Evolutionary conservation across 371 early-diverging fungal species (phyloP).

Genomic region (Phascolomyces articulosus): DNA sequence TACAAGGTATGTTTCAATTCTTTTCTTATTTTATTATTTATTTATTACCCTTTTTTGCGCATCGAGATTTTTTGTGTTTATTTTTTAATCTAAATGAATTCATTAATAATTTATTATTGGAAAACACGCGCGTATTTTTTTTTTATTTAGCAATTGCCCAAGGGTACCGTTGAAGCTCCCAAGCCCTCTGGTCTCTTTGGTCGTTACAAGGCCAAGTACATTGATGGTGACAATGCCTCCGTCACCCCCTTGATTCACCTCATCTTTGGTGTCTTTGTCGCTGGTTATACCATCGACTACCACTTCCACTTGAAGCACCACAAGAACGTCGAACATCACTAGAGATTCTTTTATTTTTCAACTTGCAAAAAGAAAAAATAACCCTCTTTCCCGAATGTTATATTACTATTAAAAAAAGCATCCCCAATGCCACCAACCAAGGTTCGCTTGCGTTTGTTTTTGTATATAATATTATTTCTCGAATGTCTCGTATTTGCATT

Average conservation of each 20-base stretch:
- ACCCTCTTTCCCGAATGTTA: not conserved
- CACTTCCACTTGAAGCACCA: slow-evolving; percentile 78
- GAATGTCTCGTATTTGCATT: too few relatives aligned
- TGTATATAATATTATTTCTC: not conserved
- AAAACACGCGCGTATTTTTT: not conserved
- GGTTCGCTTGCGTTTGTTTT: slow-evolving; percentile 1
- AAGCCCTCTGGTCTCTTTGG: slow-evolving; percentile 53
- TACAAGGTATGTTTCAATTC: slow-evolving; percentile 43
- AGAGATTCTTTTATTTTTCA: slow-evolving; percentile 16
- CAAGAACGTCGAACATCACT: slow-evolving; percentile 74
- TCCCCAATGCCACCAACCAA: not conserved
- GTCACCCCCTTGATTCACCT: slow-evolving; percentile 61
- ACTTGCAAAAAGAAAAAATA: slow-evolving; percentile 1
- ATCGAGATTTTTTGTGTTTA: not conserved
- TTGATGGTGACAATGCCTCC: slow-evolving; percentile 66
- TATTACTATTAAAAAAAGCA: not conserved
- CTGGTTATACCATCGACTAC: slow-evolving; percentile 67
- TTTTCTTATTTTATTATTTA: not conserved
- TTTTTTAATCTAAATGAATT: not conserved
- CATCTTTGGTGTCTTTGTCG: slow-evolving; percentile 56
- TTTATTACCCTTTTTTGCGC: not conserved
- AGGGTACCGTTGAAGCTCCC: slow-evolving; percentile 44
- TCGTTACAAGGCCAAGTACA: slow-evolving; percentile 67
- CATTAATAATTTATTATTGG: not conserved
- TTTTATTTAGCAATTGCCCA: slow-evolving; percentile 45